phyloP scores from a whole-genome alignment of 192 early-diverging fungal species.

The Entomortierella parvispora region DNA sequence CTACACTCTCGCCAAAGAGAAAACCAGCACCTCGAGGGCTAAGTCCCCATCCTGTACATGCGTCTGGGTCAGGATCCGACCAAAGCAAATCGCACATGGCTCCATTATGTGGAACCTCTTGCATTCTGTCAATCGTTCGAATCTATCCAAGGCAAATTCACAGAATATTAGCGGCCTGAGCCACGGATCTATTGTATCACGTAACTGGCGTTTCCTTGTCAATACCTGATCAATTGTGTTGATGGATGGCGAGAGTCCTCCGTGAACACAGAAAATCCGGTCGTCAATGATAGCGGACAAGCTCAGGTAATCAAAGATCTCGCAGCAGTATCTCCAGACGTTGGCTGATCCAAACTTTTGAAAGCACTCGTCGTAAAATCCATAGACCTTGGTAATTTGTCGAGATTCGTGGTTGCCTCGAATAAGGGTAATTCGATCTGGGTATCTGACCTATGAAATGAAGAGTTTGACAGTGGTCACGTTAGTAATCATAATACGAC shows the following conservation, averaged over 20 bases:
- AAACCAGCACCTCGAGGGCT: constrained; percentile 98
- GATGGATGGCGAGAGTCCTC: constrained; percentile 92
- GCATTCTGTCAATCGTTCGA: constrained; percentile 91
- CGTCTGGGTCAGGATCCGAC: constrained; percentile 91
- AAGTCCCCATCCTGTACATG: constrained; percentile 85
- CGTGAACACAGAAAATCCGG: constrained; percentile 95
- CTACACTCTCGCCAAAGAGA: constrained; percentile 95
- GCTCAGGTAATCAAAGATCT: constrained; percentile 97
- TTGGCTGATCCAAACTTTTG: constrained; percentile 96
- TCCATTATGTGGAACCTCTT: constrained; percentile 98
- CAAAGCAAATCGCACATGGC: constrained; percentile 98
- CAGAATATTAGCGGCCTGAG: too few species aligned
- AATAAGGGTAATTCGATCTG: constrained; percentile 93
- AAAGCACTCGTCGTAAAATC: constrained; percentile 97
- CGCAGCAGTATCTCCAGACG: constrained; percentile 98
- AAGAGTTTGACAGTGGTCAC: background rate
- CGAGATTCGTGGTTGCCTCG: constrained; percentile 94
- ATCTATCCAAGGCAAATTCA: constrained; percentile 59
- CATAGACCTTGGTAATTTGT: constrained; percentile 99
- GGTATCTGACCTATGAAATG: constrained; percentile 75
- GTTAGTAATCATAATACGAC: too few species aligned
- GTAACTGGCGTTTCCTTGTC: background rate
- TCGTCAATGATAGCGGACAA: constrained; percentile 95
- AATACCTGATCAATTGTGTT: constrained; percentile 89
- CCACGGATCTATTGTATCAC: background rate